Conservation (phyloP, 169 alveolate species). For the Cystoisospora suis region DNA sequence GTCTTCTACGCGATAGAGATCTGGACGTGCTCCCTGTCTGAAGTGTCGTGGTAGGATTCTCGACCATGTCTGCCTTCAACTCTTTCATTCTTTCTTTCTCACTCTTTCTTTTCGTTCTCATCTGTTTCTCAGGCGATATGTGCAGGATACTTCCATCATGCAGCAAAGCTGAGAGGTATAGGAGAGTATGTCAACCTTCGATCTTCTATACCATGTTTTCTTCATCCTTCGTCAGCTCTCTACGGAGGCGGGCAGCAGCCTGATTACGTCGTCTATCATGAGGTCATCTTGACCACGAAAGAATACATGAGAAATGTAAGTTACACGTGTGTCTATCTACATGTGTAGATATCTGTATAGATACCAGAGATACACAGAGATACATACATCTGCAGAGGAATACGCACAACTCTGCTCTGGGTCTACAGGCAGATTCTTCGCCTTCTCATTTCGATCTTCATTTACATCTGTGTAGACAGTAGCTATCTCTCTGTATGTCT, state of each 20-base stretch:
- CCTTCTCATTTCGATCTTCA: no score
- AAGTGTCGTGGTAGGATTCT: neutral
- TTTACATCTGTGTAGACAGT: neutral
- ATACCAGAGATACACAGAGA: neutral
- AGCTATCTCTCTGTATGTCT: neutral
- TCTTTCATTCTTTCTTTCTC: neutral
- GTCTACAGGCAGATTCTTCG: no score
- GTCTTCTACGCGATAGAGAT: no score
- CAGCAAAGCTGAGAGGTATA: constrained; percentile 97
- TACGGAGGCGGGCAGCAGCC: constrained; percentile 98
- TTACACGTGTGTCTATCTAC: neutral
- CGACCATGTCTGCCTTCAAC: neutral
- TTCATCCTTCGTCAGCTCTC: constrained; percentile 99
- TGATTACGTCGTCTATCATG: constrained; percentile 99
- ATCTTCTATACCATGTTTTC: constrained; percentile 96
- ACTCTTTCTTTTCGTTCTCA: neutral
- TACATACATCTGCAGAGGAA: neutral
- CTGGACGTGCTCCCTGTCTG: no score
- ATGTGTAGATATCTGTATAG: neutral
- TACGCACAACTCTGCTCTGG: no score
- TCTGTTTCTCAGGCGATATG: constrained; percentile 89
- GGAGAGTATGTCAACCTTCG: constrained; percentile 98
- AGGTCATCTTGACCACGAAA: constrained; percentile 97
- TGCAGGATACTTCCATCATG: constrained; percentile 99
- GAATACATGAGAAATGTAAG: constrained; percentile 94